Conservation (phyloP, 2,329 filamentous ascomycete genomes). For the Chrysosporium queenslandicum region DNA sequence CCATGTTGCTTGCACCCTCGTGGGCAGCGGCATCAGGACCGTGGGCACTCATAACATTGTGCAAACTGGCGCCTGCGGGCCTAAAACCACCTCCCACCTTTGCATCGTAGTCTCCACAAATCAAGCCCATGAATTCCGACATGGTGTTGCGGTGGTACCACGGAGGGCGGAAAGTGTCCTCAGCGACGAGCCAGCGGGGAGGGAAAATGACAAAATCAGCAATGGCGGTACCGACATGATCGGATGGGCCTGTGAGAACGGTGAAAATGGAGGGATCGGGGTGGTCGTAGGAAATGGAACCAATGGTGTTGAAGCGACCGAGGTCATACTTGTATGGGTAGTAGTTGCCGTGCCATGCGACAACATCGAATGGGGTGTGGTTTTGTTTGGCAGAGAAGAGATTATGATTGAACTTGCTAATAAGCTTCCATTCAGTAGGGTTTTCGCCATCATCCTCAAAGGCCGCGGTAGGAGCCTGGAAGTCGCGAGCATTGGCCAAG, state of each 20-base stretch:
- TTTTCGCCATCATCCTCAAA: slow-evolving; percentile 53
- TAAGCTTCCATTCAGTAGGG: slow-evolving; percentile 45
- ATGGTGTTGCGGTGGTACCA: slow-evolving; percentile 58
- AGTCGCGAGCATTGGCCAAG: slow-evolving; percentile 66
- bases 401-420: slow-evolving; percentile 56
- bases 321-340: slow-evolving; percentile 76
- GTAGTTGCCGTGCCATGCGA: slow-evolving; percentile 72
- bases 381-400: slow-evolving; percentile 56
- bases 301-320: slow-evolving; percentile 64
- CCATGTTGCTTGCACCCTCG: slow-evolving; percentile 44
- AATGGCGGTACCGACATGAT: slow-evolving; percentile 51
- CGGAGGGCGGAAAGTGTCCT: slow-evolving; percentile 51
- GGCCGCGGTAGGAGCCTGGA: slow-evolving; percentile 59
- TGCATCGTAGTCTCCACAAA: slow-evolving; percentile 52
- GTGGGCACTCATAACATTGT: slow-evolving; percentile 64
- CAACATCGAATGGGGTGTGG: slow-evolving; percentile 68
- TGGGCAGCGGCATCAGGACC: slow-evolving; percentile 49
- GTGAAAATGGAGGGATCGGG: slow-evolving; percentile 71
- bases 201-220: slow-evolving; percentile 58
- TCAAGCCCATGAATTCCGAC: slow-evolving; percentile 57
- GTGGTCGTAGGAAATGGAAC: slow-evolving; percentile 64
- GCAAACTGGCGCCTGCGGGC: slow-evolving; percentile 52
- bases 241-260: slow-evolving; percentile 50
- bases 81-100: slow-evolving; percentile 49
- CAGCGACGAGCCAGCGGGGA: slow-evolving; percentile 53